Evolutionary conservation across 2,329 filamentous ascomycete genomes (phyloP).

Genomic region (Fusarium heterosporum): DNA sequence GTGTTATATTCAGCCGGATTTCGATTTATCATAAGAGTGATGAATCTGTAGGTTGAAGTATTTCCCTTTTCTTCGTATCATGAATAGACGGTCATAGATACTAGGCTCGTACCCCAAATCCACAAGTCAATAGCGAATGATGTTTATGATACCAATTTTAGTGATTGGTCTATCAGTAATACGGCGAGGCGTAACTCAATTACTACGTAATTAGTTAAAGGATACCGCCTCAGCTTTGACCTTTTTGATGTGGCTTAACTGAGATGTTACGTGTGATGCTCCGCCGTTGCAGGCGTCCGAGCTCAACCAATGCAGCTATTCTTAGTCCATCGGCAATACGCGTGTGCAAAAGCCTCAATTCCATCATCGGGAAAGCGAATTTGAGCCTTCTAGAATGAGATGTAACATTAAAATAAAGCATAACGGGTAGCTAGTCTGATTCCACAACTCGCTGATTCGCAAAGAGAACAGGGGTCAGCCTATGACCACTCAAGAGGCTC

Average conservation of each 20-base stretch:
- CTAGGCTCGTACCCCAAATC: no score
- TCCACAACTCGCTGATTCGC: slow-evolving; percentile 15
- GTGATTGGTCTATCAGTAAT: no score
- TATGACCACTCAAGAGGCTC: slow-evolving; percentile 29
- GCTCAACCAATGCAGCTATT: slow-evolving; percentile 22
- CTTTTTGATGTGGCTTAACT: slow-evolving; percentile 1
- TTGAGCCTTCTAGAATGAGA: slow-evolving; percentile 23
- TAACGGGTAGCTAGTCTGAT: slow-evolving; percentile 9
- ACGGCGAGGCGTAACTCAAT: no score
- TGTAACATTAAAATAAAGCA: slow-evolving; percentile 18
- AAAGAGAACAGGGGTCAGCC: slow-evolving; percentile 25
- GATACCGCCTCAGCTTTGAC: slow-evolving; percentile 5
- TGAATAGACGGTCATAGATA: no score
- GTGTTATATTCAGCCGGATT: no score
- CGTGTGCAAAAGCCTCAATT: slow-evolving; percentile 2
- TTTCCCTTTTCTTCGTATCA: no score
- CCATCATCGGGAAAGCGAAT: slow-evolving; percentile 9
- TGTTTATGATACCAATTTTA: no score
- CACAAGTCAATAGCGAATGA: no score
- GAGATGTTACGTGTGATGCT: slow-evolving; percentile 1
- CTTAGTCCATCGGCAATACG: slow-evolving; percentile 13
- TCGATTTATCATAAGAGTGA: no score
- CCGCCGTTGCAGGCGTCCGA: background rate
- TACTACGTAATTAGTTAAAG: background rate
- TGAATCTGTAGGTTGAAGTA: no score